Evolutionary conservation across 2,329 filamentous ascomycete species (phyloP), one percentile per base, ranked within the genome.

Genomic region (Pseudovirgaria hyperparasitica): DNA sequence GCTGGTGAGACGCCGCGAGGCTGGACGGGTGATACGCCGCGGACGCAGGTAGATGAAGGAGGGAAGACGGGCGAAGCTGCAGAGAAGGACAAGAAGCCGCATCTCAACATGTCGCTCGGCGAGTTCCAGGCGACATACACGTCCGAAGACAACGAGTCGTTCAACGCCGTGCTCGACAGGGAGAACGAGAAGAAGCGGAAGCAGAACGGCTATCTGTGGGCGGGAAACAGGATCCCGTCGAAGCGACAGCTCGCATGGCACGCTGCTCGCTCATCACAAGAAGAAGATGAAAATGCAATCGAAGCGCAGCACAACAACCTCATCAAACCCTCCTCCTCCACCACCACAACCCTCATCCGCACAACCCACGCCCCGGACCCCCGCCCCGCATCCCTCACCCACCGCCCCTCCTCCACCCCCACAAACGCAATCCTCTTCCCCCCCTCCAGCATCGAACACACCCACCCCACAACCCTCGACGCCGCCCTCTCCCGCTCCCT

Each of bases 91-190:
- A 58, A 60, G 31, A 55, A 65, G 17, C 62, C 82, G 11, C 76
- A 92, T 48, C 73, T 76, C 22, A 77, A 76, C 40, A 73, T 96
- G 63, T 85, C 78, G 33, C 66, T 98, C 2, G 73, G 76, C 28
- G 72, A 76, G 2, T 98, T 94, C 44, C 90, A 98, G 48, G 70
- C 80, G 3, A 87, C 82, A 40, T 96, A 94, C 57, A 98, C 87
- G 1, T 93, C 84, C 45, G 90, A 98, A 54, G 90, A 98, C 51
- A 96, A 96, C 47, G 90, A 94, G 49, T 92, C 82, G 41, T 96
- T 98, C 60, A 92, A 93, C 54, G 79, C 77, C 41, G 65, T 98
- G 2, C 62, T 96, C 16, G 90, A 98, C 57, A 81, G 76, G 44
- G 84, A 94, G 46, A 98, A 94, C 46, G 67, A 76, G 34, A 87